phyloP scores from a whole-genome alignment of 352 stramenopile genomes.

The Phytophthora brassicae region DNA sequence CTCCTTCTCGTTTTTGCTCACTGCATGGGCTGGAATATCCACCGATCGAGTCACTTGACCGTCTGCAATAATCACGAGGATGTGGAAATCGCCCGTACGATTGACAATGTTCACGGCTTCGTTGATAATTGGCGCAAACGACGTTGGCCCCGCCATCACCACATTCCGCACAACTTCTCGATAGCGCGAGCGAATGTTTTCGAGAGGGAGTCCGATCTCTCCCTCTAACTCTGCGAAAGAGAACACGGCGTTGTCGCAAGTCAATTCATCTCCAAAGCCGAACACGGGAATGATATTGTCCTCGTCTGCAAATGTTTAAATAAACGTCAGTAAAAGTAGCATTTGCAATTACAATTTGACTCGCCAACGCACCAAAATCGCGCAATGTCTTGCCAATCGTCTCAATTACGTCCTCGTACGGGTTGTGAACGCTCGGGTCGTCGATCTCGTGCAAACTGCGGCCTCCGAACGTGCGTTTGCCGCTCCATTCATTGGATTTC shows the following conservation, averaged over 20 bases:
- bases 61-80: conserved; percentile 88
- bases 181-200: conserved; percentile 69
- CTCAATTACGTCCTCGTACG: conserved; percentile 87
- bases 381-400: conserved; percentile 70
- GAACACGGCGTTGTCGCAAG: conserved; percentile 78
- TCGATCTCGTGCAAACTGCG: conserved; percentile 71
- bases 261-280: conserved; percentile 84
- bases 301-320: conserved; percentile 51
- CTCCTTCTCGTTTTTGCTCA: conserved; percentile 87
- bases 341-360: too few relatives aligned
- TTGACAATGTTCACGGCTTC: conserved; percentile 82
- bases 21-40: conserved; percentile 68
- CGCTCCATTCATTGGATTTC: conserved; percentile 90
- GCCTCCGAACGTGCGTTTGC: conserved; percentile 77
- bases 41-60: conserved; percentile 85
- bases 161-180: conserved; percentile 70
- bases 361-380: conserved; percentile 59
- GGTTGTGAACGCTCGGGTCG: conserved; percentile 48
- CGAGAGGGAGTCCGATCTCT: conserved; percentile 57
- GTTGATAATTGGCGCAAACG: conserved; percentile 87
- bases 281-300: conserved; percentile 85
- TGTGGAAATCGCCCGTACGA: conserved; percentile 77
- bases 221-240: conserved; percentile 49
- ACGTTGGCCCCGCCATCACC: conserved; percentile 81
- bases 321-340: too few relatives aligned